phyloP scores from a whole-genome alignment of 345 rosid species.

The Mallotus nudiflorus region DNA sequence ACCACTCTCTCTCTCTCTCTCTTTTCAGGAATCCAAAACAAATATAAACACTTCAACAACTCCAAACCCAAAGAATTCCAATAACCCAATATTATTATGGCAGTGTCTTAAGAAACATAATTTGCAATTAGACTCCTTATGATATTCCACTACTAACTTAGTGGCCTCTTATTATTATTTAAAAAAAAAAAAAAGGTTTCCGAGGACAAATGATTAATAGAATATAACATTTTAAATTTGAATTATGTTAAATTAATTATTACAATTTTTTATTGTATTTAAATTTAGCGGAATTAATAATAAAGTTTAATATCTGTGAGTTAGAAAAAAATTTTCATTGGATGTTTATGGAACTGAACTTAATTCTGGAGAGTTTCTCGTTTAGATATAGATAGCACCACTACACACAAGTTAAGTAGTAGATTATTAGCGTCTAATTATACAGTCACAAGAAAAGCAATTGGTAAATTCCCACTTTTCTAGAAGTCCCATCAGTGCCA shows the following conservation, averaged over 20 bases:
- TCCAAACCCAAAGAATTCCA: neutral
- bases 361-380: too few relatives aligned
- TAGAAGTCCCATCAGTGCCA: conserved; percentile 20
- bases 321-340: too few relatives aligned
- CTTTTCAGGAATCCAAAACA: neutral
- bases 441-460: neutral
- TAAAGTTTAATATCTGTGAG: too few relatives aligned
- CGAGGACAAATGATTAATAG: too few relatives aligned
- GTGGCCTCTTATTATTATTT: neutral
- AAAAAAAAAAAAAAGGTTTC: too few relatives aligned
- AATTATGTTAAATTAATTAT: too few relatives aligned
- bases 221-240: too few relatives aligned
- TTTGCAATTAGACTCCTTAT: neutral
- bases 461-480: neutral
- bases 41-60: conserved; percentile 4
- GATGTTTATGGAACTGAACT: too few relatives aligned
- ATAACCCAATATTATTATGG: neutral
- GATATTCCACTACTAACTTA: neutral
- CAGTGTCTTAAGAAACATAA: neutral
- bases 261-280: too few relatives aligned
- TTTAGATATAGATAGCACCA: neutral
- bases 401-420: neutral
- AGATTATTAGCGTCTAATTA: neutral
- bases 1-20: too few relatives aligned
- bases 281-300: too few relatives aligned